Conservation (phyloP, 2,329 filamentous ascomycete species). For the Aspergillus pseudoterreus region DNA sequence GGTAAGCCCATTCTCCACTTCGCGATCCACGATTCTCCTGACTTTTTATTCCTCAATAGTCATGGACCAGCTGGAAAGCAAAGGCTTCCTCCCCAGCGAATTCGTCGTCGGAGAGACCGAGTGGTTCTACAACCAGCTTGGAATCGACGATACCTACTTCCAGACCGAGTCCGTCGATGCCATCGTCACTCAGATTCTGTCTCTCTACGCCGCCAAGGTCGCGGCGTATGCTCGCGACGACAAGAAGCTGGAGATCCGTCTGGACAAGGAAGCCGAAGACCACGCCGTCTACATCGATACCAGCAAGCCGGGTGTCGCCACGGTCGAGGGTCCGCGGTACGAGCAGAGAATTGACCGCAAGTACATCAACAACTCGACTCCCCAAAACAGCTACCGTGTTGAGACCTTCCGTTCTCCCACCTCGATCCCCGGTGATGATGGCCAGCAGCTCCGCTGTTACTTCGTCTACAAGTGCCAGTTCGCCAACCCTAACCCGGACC, state of each 20-base stretch:
- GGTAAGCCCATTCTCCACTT: slow-evolving; percentile 48
- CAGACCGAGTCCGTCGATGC: slow-evolving; percentile 80
- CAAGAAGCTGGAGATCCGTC: slow-evolving; percentile 86
- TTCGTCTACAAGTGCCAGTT: slow-evolving; percentile 98
- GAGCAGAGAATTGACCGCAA: slow-evolving; percentile 92
- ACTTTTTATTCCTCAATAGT: slow-evolving; percentile 49
- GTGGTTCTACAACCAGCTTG: slow-evolving; percentile 98
- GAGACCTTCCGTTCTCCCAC: slow-evolving; percentile 95
- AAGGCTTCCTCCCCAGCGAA: slow-evolving; percentile 79
- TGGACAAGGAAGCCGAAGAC: slow-evolving; percentile 92
- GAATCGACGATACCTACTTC: slow-evolving; percentile 98
- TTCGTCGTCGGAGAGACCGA: slow-evolving; percentile 81
- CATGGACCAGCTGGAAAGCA: slow-evolving; percentile 72
- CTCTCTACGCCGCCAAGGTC: slow-evolving; percentile 93
- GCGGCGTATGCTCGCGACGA: slow-evolving; percentile 90
- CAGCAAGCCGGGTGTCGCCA: slow-evolving; percentile 78
- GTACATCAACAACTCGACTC: slow-evolving; percentile 78
- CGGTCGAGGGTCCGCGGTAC: slow-evolving; percentile 77
- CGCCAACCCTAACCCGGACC: slow-evolving; percentile 66
- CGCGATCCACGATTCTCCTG: background rate
- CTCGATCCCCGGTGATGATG: slow-evolving; percentile 67
- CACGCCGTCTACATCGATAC: slow-evolving; percentile 99
- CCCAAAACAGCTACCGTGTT: slow-evolving; percentile 76
- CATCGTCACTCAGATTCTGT: slow-evolving; percentile 91
- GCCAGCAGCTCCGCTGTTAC: slow-evolving; percentile 89